Evolutionary conservation across 176 grass and related monocot genomes (phyloP).

Genomic region (Musa acuminata): DNA sequence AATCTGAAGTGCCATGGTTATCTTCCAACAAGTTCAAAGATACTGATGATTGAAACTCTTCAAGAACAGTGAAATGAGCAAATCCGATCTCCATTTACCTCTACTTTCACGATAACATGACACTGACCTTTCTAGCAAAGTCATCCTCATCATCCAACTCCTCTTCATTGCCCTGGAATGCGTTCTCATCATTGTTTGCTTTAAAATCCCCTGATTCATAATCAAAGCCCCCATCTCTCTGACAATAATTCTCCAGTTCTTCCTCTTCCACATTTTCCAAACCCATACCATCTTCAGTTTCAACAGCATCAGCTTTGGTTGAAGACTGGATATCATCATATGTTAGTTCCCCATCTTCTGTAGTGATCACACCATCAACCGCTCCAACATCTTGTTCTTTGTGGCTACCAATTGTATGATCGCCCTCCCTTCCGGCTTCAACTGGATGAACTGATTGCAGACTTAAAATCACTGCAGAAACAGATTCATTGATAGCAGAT

Average conservation of each 20-base stretch:
- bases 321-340: constrained; percentile 26
- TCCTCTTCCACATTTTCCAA: constrained; percentile 36
- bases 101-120: constrained; percentile 43
- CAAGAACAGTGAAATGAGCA: constrained; percentile 23
- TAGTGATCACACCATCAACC: constrained; percentile 37
- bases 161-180: constrained; percentile 46
- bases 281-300: constrained; percentile 32
- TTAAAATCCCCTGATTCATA: constrained; percentile 41
- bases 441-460: constrained; percentile 21
- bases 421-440: constrained; percentile 32
- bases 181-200: constrained; percentile 51
- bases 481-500: constrained; percentile 11
- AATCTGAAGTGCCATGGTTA: constrained; percentile 26
- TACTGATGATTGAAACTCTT: constrained; percentile 8
- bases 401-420: constrained; percentile 23
- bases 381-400: constrained; percentile 45
- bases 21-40: constrained; percentile 30
- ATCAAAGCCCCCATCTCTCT: constrained; percentile 40
- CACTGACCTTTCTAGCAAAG: constrained; percentile 77
- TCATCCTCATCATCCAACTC: constrained; percentile 69
- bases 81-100: background rate
- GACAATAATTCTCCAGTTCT: constrained; percentile 40
- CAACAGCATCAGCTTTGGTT: constrained; percentile 27
- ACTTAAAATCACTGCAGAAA: background rate
- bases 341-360: constrained; percentile 21